Evolutionary conservation across 768 basidiomycete genomes (phyloP), one percentile per base, ranked within the genome.

Genomic region (Suillus decipiens): DNA sequence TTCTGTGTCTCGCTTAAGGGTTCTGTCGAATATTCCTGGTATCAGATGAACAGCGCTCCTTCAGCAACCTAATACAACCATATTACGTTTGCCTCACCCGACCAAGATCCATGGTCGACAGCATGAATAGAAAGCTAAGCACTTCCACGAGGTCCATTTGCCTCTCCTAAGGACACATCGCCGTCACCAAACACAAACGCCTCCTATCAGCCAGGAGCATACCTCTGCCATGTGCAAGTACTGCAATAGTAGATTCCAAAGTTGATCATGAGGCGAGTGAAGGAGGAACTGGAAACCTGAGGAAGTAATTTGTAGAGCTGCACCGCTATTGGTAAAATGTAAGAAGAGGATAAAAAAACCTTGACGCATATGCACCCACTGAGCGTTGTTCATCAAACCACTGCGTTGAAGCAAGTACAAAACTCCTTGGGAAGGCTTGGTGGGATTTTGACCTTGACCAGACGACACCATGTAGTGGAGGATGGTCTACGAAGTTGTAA

Each of bases 391-490:
- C 97, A 99, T 99, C 62, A 99, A 80, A 19, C 90, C 91, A 72
- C 93, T 95, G 45, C 88, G 81, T 69, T 92, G 82, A 2, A 99
- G 81, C 8, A 99, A 82, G 70, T 86, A 90, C 10, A 96, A 79
- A 15, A 99, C 95, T 22, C 89, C 91, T 65, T 87, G 86, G 0
- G 92, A 92, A 7, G 95, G 94, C 72, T 85, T 86, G 9, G 87
- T 78, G 31, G 90, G 86, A 42, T 84, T 79, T 72, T 91, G 86
- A n/a, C 87, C 92, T 34, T 86, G 87, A 14, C 88, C 92, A 37
- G 92, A 96, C 10, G 93, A 95, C 4, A 99, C 97, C 95, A 99
- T 97, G 72, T 93, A 99, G 76, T 98, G 95, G 50, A 99, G 82
- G 69, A 99, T 96, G 0, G 94, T 95, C 95, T 99, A 43, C 19